These are phyloP conservation scores for Isochrysis galbana DNA, from an alignment of 78 protist genomes.

Conservation along the genomic window DNA sequence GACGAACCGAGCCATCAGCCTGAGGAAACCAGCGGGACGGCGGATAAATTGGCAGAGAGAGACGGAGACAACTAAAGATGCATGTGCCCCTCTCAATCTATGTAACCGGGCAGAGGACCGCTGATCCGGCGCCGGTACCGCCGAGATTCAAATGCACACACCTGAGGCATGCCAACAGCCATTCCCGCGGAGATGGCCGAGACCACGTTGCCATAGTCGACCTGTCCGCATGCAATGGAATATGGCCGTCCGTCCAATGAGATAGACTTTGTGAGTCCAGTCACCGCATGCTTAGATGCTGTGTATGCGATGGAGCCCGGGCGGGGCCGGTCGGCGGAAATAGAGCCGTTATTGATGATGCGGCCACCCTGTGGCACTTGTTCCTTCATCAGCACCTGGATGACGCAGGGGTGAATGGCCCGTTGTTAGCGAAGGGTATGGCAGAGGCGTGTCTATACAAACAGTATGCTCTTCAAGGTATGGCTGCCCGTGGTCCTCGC, in stretches of 20 bases:
- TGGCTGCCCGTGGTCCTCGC: too few species aligned
- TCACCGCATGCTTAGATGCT: not conserved
- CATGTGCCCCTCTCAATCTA: too few species aligned
- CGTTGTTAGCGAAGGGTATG: too few species aligned
- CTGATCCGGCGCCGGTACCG: too few species aligned
- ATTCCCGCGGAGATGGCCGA: not conserved
- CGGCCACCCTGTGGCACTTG: conserved; percentile 1
- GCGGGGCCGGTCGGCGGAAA: not conserved
- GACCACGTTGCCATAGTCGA: not conserved
- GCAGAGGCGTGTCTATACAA: too few species aligned
- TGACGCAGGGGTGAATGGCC: too few species aligned
- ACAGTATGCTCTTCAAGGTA: too few species aligned
- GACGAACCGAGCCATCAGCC: not conserved
- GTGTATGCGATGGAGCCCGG: not conserved
- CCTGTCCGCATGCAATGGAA: not conserved
- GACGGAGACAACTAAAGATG: too few species aligned
- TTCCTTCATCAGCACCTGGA: not conserved
- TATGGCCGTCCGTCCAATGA: not conserved
- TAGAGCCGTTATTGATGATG: conserved; percentile 23
- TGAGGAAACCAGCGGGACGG: too few species aligned
- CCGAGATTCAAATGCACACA: too few species aligned
- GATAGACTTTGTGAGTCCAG: not conserved
- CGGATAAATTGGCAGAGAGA: too few species aligned
- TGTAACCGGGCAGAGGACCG: too few species aligned
- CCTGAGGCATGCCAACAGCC: not conserved